Evolutionary conservation across 352 stramenopile genomes (phyloP), one percentile per base, ranked within the genome.

Genomic region (Pythium rishiriense): DNA sequence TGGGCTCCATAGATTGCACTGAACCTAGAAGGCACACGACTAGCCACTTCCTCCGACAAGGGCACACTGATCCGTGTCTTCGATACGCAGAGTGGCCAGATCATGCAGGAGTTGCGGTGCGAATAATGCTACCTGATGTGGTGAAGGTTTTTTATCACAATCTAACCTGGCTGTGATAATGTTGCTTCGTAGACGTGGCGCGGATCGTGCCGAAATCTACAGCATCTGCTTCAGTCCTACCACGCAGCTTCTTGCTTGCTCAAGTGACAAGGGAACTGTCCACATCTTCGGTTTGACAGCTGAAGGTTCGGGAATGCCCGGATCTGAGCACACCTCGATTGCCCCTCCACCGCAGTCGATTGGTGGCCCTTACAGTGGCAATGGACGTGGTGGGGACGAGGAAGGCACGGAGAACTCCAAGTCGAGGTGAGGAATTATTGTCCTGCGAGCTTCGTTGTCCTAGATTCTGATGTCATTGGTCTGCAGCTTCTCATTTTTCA

Each of bases 31-130:
- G 98, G 97, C 50, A 97, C 88, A 42, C 83, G 93, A 24, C 72
- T 99, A 15, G 97, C 97, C 6, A 99, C 97, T 7, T 94, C 97
- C 5, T 98, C 89, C 6, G 94, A 98, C 73, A 98, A 98, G 66
- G 97, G 97, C 31, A 99, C 97, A 12, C 79, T 99, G 6, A 98
- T 99, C 64, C 88, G 97, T 46, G 88, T 99, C 19, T 99, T 98
- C 66, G 94, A 99, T 73, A 98, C 97, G 0, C 83, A 97, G 67
- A 97, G 81, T 35, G 95, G 96, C 39, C 84, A 94, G 61, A 89
- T 98, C 58, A 84, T 93, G 67, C 90, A 97, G 52, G 85, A 96
- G 53, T 65, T 96, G 55, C 73, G 81, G 86, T 85, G 50, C 70
- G 66, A 43, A 17, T 12, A n/a, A 4, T 43, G 37, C 12, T 21